Evolutionary conservation across 2,329 filamentous ascomycete species (phyloP).

Genomic region (Purpureocillium lavendulum): DNA sequence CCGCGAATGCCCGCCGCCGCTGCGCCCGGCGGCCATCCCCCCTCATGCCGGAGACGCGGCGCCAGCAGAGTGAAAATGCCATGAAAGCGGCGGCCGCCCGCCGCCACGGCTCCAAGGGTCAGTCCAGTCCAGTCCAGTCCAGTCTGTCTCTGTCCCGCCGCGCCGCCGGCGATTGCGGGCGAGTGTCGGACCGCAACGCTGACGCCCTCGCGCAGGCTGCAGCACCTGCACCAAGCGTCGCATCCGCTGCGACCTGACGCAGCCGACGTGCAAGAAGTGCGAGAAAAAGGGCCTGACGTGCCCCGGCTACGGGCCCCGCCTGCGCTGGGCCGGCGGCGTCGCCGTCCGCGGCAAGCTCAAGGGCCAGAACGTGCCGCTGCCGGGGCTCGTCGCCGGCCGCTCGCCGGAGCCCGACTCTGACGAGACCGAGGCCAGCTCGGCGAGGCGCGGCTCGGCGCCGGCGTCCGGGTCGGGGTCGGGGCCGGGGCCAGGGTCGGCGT

Average conservation of each 20-base stretch:
- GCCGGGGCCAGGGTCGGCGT: no score
- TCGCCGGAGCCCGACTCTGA: neutral
- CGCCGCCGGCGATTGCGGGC: no score
- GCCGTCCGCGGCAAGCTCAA: constrained; percentile 17
- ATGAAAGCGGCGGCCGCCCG: constrained; percentile 1
- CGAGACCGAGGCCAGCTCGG: neutral
- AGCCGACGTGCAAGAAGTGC: constrained; percentile 18
- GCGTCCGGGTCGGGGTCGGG: neutral
- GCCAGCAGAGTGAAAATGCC: neutral
- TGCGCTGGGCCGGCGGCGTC: constrained; percentile 20
- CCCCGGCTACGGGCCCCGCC: constrained; percentile 15
- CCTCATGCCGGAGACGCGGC: no score
- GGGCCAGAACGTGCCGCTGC: constrained; percentile 10
- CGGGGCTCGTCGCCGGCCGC: neutral
- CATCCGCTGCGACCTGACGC: constrained; percentile 17
- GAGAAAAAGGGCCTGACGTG: constrained; percentile 17
- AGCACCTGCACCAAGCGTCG: constrained; percentile 18
- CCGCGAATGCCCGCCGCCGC: no score
- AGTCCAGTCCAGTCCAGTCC: neutral
- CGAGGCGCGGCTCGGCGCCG: neutral
- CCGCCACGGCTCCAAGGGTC: neutral
- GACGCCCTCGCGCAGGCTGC: constrained; percentile 10
- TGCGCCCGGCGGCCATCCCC: no score
- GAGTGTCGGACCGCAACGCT: no score
- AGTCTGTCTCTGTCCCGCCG: neutral